Base-by-base conservation (phyloP, 1,284 basidiomycete species). In the Apiotrichum brassicae region DNA sequence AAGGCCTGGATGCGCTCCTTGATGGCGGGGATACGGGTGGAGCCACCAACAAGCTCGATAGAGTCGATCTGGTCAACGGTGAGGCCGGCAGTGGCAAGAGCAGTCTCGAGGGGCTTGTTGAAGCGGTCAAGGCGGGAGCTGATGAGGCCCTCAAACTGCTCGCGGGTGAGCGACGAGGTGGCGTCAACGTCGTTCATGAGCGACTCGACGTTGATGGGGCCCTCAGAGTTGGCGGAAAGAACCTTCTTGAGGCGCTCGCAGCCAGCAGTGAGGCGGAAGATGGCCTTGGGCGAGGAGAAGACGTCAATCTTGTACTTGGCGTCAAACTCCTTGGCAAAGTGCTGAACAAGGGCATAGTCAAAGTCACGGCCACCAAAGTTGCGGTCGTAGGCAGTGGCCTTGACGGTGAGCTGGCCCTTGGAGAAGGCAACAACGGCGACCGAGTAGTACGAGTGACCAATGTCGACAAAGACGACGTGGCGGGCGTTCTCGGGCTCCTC, bases 251-350 rank as follows among this genome's bases (percentile, higher is more conserved):
- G 74, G 63, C 79, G 78, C 74, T 85, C 83, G 67, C 87, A 89
- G 16, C 85, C 83, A 23, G 85, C 83, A 30, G 79, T 71, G 44
- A 95, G 82, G 64, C 92, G 84, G 86, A 95, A 97, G 43, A 79
- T 79, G 25, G 89, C 92, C 76, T 95, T 95, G 64, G 88, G 86
- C 74, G 80, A 90, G 53, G 81, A 82, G 62, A 90, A 73, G 61
- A 94, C 90, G 71, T 95, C 90, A 66, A 97, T 88, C 76, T 90
- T 93, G 82, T 95, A 95, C 74, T 94, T 94, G 25, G 74, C 72
- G 76, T 90, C 85, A 81, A 95, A 95, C 75, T 95, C 86, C 43
- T 81, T 75, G 19, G 90, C 81, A 68, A 95, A 95, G 77, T 95
- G 82, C 63, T 82, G 71, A 34, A 93, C 81, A 58, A 97, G 83